Conservation (phyloP, 768 basidiomycete species). For the Suillus weaverae region DNA sequence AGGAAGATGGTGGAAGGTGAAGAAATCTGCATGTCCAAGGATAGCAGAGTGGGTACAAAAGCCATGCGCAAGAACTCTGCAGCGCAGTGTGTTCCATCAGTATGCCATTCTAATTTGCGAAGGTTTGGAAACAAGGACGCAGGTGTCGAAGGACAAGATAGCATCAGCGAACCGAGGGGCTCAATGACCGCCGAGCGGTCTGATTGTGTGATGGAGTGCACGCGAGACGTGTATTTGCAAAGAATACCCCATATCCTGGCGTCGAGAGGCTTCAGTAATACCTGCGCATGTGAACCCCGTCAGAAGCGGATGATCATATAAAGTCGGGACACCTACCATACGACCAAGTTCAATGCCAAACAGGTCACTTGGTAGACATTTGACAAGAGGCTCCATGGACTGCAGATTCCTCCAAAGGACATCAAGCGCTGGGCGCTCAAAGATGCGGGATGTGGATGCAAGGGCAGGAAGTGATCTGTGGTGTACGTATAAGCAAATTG, state of each 20-base stretch:
- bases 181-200: background rate
- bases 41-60: constrained; percentile 22
- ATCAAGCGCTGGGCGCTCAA: constrained; percentile 6
- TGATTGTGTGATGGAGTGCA: constrained; percentile 16
- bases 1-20: background rate
- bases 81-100: constrained; percentile 21
- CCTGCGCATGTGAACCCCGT: background rate
- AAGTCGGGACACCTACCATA: background rate
- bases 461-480: background rate
- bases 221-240: constrained; percentile 15
- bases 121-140: constrained; percentile 24
- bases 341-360: background rate
- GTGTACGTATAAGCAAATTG: background rate
- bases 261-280: background rate
- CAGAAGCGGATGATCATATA: background rate
- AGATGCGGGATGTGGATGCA: constrained; percentile 2
- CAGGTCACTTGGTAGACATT: constrained; percentile 10
- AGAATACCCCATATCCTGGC: constrained; percentile 20
- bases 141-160: constrained; percentile 16
- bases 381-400: constrained; percentile 2
- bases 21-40: background rate
- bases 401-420: constrained; percentile 4
- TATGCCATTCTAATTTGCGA: constrained; percentile 21
- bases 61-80: constrained; percentile 25
- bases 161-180: constrained; percentile 11